A percentile compares a stretch with the other conserved stretches of the same genome.
These are phyloP conservation scores for Globisporangium paroecandrum DNA, from an alignment of 352 stramenopile species.

Conservation along the genomic window DNA sequence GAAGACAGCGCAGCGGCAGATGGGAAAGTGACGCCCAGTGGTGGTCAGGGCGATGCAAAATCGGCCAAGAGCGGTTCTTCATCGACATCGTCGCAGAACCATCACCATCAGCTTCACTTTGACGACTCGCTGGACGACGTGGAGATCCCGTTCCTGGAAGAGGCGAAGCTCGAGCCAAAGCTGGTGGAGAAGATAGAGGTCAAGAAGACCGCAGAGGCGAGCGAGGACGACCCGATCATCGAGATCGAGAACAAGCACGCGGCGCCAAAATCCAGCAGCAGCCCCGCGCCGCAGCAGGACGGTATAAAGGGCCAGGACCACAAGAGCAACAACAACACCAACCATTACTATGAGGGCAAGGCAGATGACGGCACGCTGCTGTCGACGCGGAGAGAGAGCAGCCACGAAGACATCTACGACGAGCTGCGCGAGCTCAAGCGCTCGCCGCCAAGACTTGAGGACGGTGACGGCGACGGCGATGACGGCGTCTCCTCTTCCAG, in stretches of 20 bases:
- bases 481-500: not conserved
- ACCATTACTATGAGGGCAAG: constrained; percentile 15
- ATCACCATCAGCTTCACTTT: constrained; percentile 23
- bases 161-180: constrained; percentile 46
- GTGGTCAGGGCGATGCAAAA: constrained; percentile 8
- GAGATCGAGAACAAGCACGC: constrained; percentile 56
- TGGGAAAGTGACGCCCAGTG: not conserved
- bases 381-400: constrained; percentile 21
- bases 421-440: constrained; percentile 56
- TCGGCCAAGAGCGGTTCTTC: constrained; percentile 16
- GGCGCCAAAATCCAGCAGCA: constrained; percentile 20
- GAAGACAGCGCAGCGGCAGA: constrained; percentile 6
- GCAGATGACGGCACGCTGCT: constrained; percentile 22
- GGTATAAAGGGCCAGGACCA: constrained; percentile 25
- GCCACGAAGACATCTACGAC: constrained; percentile 51
- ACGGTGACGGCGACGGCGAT: constrained; percentile 19
- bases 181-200: constrained; percentile 14
- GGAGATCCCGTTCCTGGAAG: constrained; percentile 74
- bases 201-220: constrained; percentile 16
- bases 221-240: constrained; percentile 53
- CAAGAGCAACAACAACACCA: constrained; percentile 24
- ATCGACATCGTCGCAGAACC: not conserved
- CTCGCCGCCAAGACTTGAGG: constrained; percentile 28
- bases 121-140: constrained; percentile 76
- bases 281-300: not conserved